Conservation (phyloP, 225 moss, liverwort and hornwort genomes). For the Marchantia polymorpha region DNA sequence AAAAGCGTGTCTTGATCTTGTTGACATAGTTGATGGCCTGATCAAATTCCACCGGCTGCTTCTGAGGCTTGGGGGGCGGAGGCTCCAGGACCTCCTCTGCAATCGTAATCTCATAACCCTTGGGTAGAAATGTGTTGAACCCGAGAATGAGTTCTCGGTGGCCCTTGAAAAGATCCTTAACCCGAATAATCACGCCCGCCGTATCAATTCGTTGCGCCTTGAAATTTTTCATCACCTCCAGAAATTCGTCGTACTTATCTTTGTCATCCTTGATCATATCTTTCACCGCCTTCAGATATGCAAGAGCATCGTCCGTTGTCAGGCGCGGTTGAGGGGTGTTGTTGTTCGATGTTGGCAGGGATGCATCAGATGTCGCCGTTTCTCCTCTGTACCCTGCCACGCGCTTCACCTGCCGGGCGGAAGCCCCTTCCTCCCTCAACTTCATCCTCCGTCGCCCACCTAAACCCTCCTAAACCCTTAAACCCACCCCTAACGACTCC, state of each 20-base stretch:
- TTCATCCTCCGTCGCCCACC: slow-evolving; percentile 37
- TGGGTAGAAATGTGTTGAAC: slow-evolving; percentile 88
- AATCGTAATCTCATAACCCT: slow-evolving; percentile 83
- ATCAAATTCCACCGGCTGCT: slow-evolving; percentile 93
- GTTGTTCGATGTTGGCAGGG: slow-evolving; percentile 28
- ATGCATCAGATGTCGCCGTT: slow-evolving; percentile 40
- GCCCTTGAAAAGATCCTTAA: slow-evolving; percentile 84
- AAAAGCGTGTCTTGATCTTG: slow-evolving; percentile 94
- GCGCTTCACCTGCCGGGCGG: slow-evolving; percentile 43
- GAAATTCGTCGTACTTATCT: slow-evolving; percentile 90
- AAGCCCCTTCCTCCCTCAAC: slow-evolving; percentile 50
- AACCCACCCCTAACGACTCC: slow-evolving; percentile 23
- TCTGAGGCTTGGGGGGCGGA: slow-evolving; percentile 27
- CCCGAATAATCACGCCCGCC: slow-evolving; percentile 82
- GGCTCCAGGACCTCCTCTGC: slow-evolving; percentile 46
- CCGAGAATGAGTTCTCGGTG: slow-evolving; percentile 76
- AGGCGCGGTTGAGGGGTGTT: slow-evolving; percentile 47
- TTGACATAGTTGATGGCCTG: slow-evolving; percentile 98
- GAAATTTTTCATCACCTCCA: slow-evolving; percentile 98
- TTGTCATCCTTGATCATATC: slow-evolving; percentile 98
- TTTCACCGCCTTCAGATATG: slow-evolving; percentile 91
- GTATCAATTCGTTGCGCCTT: slow-evolving; percentile 95
- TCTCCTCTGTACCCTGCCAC: slow-evolving; percentile 46
- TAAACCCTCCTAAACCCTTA: slow-evolving; percentile 13
- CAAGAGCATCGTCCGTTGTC: slow-evolving; percentile 89